Conservation (phyloP, 2,329 filamentous ascomycete genomes). For the Colletotrichum eleusines region DNA sequence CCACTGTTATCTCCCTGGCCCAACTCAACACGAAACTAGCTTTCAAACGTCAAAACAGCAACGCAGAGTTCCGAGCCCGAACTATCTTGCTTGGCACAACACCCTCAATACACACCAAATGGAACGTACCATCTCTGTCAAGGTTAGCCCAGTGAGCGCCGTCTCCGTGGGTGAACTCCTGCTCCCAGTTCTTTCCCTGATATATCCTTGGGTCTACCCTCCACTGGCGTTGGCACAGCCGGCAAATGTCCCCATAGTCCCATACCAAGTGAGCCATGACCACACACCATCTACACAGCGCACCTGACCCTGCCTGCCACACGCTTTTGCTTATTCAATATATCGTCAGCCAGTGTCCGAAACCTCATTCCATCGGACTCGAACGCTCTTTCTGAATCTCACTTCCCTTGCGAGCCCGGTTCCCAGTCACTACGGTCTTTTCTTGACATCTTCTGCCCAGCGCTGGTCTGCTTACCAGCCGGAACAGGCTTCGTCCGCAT, state of each 20-base stretch:
- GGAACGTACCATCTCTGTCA: conserved; percentile 15
- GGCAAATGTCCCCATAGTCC: conserved; percentile 13
- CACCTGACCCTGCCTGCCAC: conserved; percentile 32
- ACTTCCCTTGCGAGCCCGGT: conserved; percentile 5
- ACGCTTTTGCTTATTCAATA: conserved; percentile 38
- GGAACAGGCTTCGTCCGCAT: background rate
- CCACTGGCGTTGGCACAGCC: background rate
- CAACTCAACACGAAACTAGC: conserved; percentile 16
- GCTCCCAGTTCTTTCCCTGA: background rate
- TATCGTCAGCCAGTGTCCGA: conserved; percentile 39
- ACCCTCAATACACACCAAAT: conserved; percentile 8
- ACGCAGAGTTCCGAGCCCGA: conserved; percentile 28
- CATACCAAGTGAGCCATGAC: conserved; percentile 13
- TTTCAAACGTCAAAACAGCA: conserved; percentile 15
- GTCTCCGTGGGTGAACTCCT: conserved; percentile 20
- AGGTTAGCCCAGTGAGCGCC: conserved; percentile 9
- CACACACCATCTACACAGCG: background rate
- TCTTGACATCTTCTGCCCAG: background rate
- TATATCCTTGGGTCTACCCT: background rate
- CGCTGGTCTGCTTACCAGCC: background rate
- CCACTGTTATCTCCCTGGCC: background rate
- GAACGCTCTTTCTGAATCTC: conserved; percentile 29
- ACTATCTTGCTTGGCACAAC: conserved; percentile 27
- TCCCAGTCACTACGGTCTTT: background rate
- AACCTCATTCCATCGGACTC: conserved; percentile 35